These are phyloP conservation scores for Lactuca sativa DNA, from an alignment of 129 eudicot species.

Conservation along the genomic window DNA sequence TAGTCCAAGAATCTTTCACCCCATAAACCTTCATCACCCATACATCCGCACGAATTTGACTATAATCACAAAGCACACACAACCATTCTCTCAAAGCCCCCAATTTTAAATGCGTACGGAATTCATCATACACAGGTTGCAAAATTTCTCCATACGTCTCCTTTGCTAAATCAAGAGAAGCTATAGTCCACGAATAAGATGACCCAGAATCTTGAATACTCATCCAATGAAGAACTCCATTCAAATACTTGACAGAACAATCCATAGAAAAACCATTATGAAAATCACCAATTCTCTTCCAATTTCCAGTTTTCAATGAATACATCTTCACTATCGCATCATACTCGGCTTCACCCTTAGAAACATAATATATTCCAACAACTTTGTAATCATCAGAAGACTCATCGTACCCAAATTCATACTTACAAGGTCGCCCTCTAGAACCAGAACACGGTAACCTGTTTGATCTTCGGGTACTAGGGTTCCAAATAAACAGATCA, in stretches of 20 bases:
- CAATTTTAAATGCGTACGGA: neutral
- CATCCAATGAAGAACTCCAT: neutral
- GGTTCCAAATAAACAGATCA: conserved; percentile 42
- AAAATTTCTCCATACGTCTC: neutral
- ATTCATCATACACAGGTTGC: neutral
- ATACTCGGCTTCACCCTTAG: conserved; percentile 11
- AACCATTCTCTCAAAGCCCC: neutral
- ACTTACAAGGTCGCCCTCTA: conserved; percentile 10
- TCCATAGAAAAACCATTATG: conserved; percentile 21
- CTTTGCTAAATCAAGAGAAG: neutral
- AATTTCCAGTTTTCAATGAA: conserved; percentile 32
- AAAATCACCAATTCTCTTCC: conserved; percentile 36
- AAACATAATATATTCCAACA: conserved; percentile 22
- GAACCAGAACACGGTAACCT: conserved; percentile 21
- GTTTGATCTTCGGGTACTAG: conserved; percentile 26
- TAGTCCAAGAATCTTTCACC: too few relatives aligned
- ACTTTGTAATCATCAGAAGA: conserved; percentile 42
- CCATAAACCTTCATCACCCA: conserved; percentile 47
- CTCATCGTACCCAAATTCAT: conserved; percentile 45
- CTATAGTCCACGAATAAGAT: neutral
- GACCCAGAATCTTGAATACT: neutral
- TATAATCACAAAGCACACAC: neutral
- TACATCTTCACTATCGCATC: conserved; percentile 32
- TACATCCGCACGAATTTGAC: conserved; percentile 22
- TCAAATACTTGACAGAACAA: neutral